Conservation (phyloP, 768 basidiomycete genomes). For the Daedaleopsis nitida region DNA sequence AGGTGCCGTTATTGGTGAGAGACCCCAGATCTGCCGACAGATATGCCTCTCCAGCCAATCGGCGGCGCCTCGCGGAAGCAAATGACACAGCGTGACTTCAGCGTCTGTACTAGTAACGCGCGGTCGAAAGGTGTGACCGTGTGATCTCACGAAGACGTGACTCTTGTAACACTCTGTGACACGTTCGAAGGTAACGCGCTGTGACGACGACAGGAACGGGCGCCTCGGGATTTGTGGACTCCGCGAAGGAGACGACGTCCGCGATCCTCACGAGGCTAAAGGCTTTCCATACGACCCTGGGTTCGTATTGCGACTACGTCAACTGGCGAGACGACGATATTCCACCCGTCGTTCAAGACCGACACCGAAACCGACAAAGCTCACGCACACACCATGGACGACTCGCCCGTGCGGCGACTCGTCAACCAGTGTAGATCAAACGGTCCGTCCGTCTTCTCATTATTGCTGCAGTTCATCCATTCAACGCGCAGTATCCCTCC, state of each 20-base stretch:
- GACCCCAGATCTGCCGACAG: conserved; percentile 15
- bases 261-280: conserved; percentile 16
- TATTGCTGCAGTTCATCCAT: neutral
- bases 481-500: too few species aligned
- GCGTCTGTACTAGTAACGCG: too few species aligned
- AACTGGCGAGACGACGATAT: neutral
- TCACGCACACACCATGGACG: conserved; percentile 23
- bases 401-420: conserved; percentile 30
- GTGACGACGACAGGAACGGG: conserved; percentile 3
- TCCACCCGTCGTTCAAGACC: neutral
- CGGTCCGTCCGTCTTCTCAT: conserved; percentile 24
- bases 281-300: neutral
- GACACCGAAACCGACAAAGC: neutral
- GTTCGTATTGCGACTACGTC: too few species aligned
- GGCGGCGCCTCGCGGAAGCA: conserved; percentile 17
- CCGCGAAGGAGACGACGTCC: conserved; percentile 19
- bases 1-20: too few species aligned
- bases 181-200: neutral
- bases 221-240: conserved; percentile 6
- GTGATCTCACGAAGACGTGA: neutral
- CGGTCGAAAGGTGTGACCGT: too few species aligned
- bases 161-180: neutral
- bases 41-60: conserved; percentile 11
- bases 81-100: neutral
- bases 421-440: conserved; percentile 34